Conservation (phyloP, 2,329 filamentous ascomycete genomes). For the Penicillium sp. region DNA sequence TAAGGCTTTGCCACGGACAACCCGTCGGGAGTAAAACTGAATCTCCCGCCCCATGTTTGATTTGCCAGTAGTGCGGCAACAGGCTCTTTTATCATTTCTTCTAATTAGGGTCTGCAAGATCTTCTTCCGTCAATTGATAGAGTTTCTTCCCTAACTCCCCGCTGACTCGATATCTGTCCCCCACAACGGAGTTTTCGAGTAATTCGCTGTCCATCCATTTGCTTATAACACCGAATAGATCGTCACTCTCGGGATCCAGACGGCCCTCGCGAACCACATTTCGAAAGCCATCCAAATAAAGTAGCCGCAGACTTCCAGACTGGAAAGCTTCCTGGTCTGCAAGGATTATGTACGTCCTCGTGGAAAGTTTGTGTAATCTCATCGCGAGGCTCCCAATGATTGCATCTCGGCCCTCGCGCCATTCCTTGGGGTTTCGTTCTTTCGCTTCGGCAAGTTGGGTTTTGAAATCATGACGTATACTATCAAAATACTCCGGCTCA, state of each 20-base stretch:
- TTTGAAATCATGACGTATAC: background rate
- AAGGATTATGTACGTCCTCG: slow-evolving; percentile 8
- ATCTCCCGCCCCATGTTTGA: no score
- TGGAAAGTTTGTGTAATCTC: background rate
- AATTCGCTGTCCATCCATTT: slow-evolving; percentile 1
- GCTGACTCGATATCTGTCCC: slow-evolving; percentile 4
- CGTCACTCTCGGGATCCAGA: background rate
- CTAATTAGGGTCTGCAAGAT: background rate
- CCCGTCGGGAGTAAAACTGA: no score
- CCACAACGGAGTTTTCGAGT: background rate
- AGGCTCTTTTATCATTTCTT: background rate
- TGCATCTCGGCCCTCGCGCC: slow-evolving; percentile 1
- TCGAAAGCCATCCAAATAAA: slow-evolving; percentile 8
- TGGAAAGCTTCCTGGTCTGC: slow-evolving; percentile 17
- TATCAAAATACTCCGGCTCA: no score
- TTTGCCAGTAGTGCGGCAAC: no score
- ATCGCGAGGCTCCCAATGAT: background rate
- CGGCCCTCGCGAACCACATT: slow-evolving; percentile 6
- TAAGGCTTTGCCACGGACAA: no score
- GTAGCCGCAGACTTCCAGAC: background rate
- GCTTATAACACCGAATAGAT: background rate
- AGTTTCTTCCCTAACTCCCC: slow-evolving; percentile 1
- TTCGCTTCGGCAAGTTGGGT: background rate
- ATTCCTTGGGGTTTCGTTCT: background rate
- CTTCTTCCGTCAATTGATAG: slow-evolving; percentile 8